These are phyloP conservation scores for Aaosphaeria pasadenensis DNA, from an alignment of 2,329 filamentous ascomycete genomes.

Conservation along the genomic window DNA sequence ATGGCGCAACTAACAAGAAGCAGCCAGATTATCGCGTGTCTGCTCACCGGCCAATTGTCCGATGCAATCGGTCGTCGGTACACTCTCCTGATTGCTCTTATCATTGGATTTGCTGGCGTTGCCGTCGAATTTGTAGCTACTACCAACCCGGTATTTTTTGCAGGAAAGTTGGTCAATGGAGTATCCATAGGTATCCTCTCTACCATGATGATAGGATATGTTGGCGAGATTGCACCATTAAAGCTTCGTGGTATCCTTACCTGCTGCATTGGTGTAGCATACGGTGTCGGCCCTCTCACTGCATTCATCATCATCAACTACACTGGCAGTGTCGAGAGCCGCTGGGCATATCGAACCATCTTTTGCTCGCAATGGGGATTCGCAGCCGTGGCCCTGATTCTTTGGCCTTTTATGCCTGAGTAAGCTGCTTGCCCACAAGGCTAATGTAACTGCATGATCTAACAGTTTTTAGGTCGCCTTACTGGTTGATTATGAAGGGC, in stretches of 20 bases:
- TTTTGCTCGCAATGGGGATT: slow-evolving; percentile 44
- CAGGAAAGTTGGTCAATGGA: slow-evolving; percentile 44
- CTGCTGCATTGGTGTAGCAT: slow-evolving; percentile 40
- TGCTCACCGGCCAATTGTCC: slow-evolving; percentile 34
- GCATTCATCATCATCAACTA: slow-evolving; percentile 24
- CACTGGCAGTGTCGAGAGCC: slow-evolving; percentile 34
- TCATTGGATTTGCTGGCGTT: slow-evolving; percentile 38
- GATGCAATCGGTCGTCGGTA: slow-evolving; percentile 36
- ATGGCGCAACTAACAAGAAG: neutral
- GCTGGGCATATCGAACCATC: slow-evolving; percentile 44
- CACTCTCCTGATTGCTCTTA: slow-evolving; percentile 33
- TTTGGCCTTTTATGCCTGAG: slow-evolving; percentile 25
- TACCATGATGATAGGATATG: slow-evolving; percentile 39
- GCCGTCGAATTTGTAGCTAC: slow-evolving; percentile 43
- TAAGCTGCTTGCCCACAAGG: neutral
- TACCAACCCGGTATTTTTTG: slow-evolving; percentile 41
- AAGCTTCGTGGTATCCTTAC: slow-evolving; percentile 38
- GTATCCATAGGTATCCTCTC: slow-evolving; percentile 40
- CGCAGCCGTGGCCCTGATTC: slow-evolving; percentile 26
- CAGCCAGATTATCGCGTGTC: slow-evolving; percentile 26
- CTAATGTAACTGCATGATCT: neutral
- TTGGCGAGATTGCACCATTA: slow-evolving; percentile 39
- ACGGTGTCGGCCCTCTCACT: slow-evolving; percentile 41
- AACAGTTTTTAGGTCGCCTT: slow-evolving; percentile 50
- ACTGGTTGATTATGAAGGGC: slow-evolving; percentile 67